A percentile compares a stretch with the other conserved stretches of the same genome.
These are phyloP conservation scores for Amanita thiersii DNA, from an alignment of 768 basidiomycete genomes.

Conservation along the genomic window DNA sequence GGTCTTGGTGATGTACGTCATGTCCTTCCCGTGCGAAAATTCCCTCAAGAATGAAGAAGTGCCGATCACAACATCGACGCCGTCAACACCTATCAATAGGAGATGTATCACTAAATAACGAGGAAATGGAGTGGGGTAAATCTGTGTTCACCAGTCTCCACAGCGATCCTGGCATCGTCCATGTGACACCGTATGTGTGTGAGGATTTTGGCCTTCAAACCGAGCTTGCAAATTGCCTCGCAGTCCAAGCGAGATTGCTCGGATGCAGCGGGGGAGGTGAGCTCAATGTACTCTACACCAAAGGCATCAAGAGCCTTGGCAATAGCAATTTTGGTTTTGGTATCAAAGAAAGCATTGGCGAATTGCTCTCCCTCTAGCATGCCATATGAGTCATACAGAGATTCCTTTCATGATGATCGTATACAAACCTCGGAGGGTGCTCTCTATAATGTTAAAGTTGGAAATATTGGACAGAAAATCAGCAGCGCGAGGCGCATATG, in stretches of 20 bases:
- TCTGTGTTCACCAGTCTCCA: slow-evolving; percentile 97
- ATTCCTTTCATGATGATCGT: background rate
- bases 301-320: slow-evolving; percentile 97
- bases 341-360: slow-evolving; percentile 99
- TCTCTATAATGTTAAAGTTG: slow-evolving; percentile 96
- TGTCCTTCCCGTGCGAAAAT: slow-evolving; percentile 99
- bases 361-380: slow-evolving; percentile 93
- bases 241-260: slow-evolving; percentile 92
- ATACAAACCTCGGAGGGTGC: slow-evolving; percentile 80
- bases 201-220: slow-evolving; percentile 91
- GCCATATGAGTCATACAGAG: background rate
- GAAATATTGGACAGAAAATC: slow-evolving; percentile 91
- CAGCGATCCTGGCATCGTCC: slow-evolving; percentile 98
- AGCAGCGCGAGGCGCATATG: slow-evolving; percentile 85
- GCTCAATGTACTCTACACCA: slow-evolving; percentile 98
- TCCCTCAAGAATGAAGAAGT: slow-evolving; percentile 98
- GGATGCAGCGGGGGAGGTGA: slow-evolving; percentile 96
- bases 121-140: slow-evolving; percentile 14
- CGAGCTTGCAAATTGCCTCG: slow-evolving; percentile 98
- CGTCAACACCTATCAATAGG: slow-evolving; percentile 72
- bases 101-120: slow-evolving; percentile 5
- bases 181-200: slow-evolving; percentile 99
- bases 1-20: slow-evolving; percentile 98
- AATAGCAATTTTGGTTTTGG: slow-evolving; percentile 99
- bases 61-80: slow-evolving; percentile 98